phyloP scores from a whole-genome alignment of 768 basidiomycete species.

The Boletales sp. region DNA sequence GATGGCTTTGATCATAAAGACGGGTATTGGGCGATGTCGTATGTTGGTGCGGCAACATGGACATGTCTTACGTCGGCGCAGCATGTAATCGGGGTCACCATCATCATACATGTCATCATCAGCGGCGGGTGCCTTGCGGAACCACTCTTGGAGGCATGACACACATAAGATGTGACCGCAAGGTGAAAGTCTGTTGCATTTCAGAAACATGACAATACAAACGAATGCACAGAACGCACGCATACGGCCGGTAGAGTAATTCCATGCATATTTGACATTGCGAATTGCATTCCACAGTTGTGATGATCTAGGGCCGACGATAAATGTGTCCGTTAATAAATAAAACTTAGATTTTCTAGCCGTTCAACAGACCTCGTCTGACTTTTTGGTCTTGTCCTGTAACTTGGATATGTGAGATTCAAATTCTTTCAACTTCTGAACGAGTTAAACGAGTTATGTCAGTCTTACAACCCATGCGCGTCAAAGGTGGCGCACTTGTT shows the following conservation, averaged over 20 bases:
- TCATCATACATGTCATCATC: constrained; percentile 45
- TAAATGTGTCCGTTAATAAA: background rate
- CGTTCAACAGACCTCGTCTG: constrained; percentile 49
- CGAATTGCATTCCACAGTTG: constrained; percentile 53
- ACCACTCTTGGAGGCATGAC: constrained; percentile 73
- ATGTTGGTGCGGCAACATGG: constrained; percentile 66
- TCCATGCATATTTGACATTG: constrained; percentile 83
- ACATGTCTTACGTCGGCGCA: constrained; percentile 65
- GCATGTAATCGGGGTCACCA: constrained; percentile 40
- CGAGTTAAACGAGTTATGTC: background rate
- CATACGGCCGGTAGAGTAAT: constrained; percentile 57
- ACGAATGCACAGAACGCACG: constrained; percentile 41
- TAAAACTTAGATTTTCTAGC: background rate
- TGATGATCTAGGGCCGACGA: constrained; percentile 40
- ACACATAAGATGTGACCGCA: constrained; percentile 81
- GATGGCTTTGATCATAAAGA: constrained; percentile 66
- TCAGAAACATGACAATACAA: constrained; percentile 5
- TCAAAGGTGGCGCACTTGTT: constrained; percentile 31
- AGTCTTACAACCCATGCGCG: background rate
- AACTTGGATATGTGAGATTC: constrained; percentile 42
- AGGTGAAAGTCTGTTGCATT: constrained; percentile 52
- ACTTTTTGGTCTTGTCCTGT: constrained; percentile 45
- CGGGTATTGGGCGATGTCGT: constrained; percentile 57
- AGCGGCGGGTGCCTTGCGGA: constrained; percentile 57
- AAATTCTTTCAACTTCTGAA: constrained; percentile 43